phyloP scores from a whole-genome alignment of 495 filamentous ascomycete genomes.

The Amphirosellinia nigrospora region DNA sequence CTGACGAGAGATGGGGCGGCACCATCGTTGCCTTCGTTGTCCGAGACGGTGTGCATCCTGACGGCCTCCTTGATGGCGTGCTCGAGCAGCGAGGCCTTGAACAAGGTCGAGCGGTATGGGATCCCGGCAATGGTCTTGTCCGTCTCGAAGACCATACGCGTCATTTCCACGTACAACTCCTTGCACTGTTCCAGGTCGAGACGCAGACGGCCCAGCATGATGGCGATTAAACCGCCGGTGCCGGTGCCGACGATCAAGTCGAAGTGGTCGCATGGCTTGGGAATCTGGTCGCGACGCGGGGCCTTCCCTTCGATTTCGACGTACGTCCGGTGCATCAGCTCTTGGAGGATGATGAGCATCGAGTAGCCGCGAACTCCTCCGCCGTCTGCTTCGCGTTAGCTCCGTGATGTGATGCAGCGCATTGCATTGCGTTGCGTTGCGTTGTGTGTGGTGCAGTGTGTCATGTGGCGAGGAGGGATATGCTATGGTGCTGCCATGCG shows the following conservation, averaged over 20 bases:
- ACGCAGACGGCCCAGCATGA: constrained; percentile 93
- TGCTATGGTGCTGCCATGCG: not conserved
- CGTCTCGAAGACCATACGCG: constrained; percentile 91
- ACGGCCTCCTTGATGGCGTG: constrained; percentile 93
- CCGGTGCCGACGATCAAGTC: constrained; percentile 95
- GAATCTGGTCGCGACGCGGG: constrained; percentile 84
- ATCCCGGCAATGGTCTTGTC: constrained; percentile 97
- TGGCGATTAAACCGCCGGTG: constrained; percentile 91
- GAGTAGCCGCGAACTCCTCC: constrained; percentile 97
- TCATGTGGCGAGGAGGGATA: not conserved
- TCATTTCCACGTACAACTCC: constrained; percentile 93
- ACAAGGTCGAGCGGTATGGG: constrained; percentile 88
- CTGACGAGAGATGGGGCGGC: constrained; percentile 33
- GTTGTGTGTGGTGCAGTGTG: not conserved
- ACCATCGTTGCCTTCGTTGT: constrained; percentile 79
- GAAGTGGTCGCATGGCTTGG: constrained; percentile 98
- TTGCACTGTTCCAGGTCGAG: constrained; percentile 96
- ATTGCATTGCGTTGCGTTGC: not conserved
- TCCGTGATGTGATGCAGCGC: not conserved
- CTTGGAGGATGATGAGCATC: constrained; percentile 92
- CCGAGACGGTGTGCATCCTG: constrained; percentile 79
- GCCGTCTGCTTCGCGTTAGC: constrained; percentile 68
- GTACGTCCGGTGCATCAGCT: constrained; percentile 93
- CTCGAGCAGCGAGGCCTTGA: constrained; percentile 94
- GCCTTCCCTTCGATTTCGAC: constrained; percentile 84